Evolutionary conservation across 1,284 basidiomycete genomes (phyloP).

Genomic region (Apiotrichum akiyoshidainum): DNA sequence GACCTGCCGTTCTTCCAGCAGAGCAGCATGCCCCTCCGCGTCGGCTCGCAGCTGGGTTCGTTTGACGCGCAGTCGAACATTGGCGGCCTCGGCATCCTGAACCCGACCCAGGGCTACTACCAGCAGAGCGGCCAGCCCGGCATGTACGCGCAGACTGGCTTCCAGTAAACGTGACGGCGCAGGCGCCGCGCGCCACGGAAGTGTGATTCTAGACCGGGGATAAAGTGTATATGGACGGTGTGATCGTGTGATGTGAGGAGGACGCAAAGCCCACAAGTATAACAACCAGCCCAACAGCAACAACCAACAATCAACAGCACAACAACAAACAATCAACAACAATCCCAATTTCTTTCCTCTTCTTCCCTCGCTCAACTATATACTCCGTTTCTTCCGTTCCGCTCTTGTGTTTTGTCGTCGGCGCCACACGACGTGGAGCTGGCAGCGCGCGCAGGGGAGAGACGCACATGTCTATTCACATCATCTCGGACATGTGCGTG

Average conservation of each 20-base stretch:
- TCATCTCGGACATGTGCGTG: constrained; percentile 10
- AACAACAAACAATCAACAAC: no score
- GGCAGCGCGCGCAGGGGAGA: background rate
- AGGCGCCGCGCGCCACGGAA: background rate
- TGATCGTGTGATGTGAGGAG: background rate
- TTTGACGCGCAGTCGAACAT: constrained; percentile 47
- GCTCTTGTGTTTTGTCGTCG: no score
- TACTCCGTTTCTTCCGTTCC: no score
- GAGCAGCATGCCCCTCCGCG: constrained; percentile 25
- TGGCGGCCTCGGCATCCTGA: constrained; percentile 47
- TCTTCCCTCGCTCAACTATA: background rate
- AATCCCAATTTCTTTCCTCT: background rate
- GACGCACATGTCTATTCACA: constrained; percentile 5
- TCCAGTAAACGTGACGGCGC: constrained; percentile 12
- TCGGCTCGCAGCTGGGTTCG: constrained; percentile 24
- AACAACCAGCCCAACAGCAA: no score
- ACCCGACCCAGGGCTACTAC: constrained; percentile 20
- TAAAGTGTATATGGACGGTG: background rate
- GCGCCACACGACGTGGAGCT: no score
- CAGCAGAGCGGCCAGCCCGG: constrained; percentile 16
- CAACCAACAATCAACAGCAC: no score
- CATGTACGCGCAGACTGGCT: constrained; percentile 22
- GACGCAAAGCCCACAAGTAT: background rate
- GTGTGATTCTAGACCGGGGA: background rate
- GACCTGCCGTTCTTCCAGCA: constrained; percentile 38